Evolutionary conservation across 805 yeast species (phyloP).

Genomic region (Barnettozyma pratensis): DNA sequence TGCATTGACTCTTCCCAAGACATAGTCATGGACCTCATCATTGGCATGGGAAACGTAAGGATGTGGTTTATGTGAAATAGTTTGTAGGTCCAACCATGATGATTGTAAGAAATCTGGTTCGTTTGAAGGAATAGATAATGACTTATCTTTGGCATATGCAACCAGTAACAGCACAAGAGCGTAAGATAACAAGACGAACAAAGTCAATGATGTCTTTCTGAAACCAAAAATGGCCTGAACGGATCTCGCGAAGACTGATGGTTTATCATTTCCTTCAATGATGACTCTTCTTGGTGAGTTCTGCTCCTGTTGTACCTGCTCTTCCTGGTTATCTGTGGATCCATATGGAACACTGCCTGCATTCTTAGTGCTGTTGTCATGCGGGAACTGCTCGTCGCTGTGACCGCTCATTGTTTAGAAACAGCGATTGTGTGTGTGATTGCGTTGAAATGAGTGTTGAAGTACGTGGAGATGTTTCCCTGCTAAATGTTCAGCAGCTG

Average conservation of each 20-base stretch:
- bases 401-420: too few relatives aligned
- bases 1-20: conserved; percentile 38
- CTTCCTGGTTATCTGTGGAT: background rate
- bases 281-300: background rate
- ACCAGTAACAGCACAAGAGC: conserved; percentile 35
- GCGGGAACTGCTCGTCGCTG: too few relatives aligned
- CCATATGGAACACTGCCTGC: background rate
- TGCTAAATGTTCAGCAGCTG: too few relatives aligned
- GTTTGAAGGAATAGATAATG: conserved; percentile 39
- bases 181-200: conserved; percentile 46
- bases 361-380: too few relatives aligned
- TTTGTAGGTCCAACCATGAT: conserved; percentile 71
- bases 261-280: background rate
- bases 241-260: conserved; percentile 16
- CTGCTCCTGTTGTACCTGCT: background rate
- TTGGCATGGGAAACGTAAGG: conserved; percentile 77
- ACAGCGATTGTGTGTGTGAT: too few relatives aligned
- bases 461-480: too few relatives aligned
- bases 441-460: too few relatives aligned
- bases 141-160: conserved; percentile 33
- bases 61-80: conserved; percentile 61
- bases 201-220: conserved; percentile 64
- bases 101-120: conserved; percentile 33
- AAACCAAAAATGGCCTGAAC: conserved; percentile 57
- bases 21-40: conserved; percentile 68